These are phyloP conservation scores for Leonotis leonurus DNA, from an alignment of 257 asterid genomes.

Conservation along the genomic window DNA sequence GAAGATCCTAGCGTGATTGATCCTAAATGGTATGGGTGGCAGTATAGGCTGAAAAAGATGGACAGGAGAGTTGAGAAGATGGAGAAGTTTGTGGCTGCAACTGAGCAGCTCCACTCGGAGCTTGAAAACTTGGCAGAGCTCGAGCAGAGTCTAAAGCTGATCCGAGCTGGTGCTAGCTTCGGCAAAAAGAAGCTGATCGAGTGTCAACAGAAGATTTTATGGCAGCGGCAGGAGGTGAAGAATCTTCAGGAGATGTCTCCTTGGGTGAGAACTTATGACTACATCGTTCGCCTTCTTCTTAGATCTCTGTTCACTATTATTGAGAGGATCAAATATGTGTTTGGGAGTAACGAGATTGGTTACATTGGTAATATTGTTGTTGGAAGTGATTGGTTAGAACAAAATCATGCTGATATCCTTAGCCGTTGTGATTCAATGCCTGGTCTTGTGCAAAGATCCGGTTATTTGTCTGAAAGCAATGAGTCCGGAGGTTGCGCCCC, in stretches of 20 bases:
- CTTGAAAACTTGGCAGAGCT: slow-evolving; percentile 47
- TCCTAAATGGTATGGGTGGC: slow-evolving; percentile 52
- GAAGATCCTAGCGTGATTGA: slow-evolving; percentile 39
- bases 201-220: slow-evolving; percentile 51
- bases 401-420: slow-evolving; percentile 12
- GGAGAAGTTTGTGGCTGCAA: slow-evolving; percentile 58
- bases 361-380: slow-evolving; percentile 21
- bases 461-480: slow-evolving; percentile 33
- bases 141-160: slow-evolving; percentile 44
- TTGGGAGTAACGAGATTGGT: slow-evolving; percentile 16
- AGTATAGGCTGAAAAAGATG: slow-evolving; percentile 60
- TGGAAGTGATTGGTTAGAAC: slow-evolving; percentile 12
- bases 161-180: slow-evolving; percentile 35
- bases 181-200: slow-evolving; percentile 40
- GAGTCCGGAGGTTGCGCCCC: slow-evolving; percentile 30
- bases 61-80: slow-evolving; percentile 60
- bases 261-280: slow-evolving; percentile 58
- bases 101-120: slow-evolving; percentile 55
- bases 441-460: slow-evolving; percentile 24
- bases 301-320: slow-evolving; percentile 54
- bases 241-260: slow-evolving; percentile 63
- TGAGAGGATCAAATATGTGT: slow-evolving; percentile 44
- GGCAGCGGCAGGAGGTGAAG: slow-evolving; percentile 68
- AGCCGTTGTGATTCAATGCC: slow-evolving; percentile 41
- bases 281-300: slow-evolving; percentile 51